Percentiles rank a stretch among this genome's conserved stretches.
Evolutionary conservation across 805 yeast species (phyloP).

Genomic region (Candida namnaoensis): DNA sequence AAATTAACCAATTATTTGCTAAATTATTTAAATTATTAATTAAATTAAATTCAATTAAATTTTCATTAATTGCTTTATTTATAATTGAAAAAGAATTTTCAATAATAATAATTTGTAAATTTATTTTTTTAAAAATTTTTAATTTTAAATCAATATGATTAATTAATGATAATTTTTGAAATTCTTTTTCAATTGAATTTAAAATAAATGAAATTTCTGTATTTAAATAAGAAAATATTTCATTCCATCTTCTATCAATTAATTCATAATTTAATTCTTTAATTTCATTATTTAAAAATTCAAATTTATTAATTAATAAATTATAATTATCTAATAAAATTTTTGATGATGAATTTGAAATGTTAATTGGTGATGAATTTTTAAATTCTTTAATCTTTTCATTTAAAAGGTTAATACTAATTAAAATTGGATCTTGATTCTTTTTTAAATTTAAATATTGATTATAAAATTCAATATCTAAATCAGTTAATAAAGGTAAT

Average conservation of each 20-base stretch:
- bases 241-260: slow-evolving; percentile 49
- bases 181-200: slow-evolving; percentile 17
- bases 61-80: slow-evolving; percentile 31
- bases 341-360: slow-evolving; percentile 19
- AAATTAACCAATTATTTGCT: slow-evolving; percentile 24
- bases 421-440: slow-evolving; percentile 40
- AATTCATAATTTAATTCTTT: slow-evolving; percentile 32
- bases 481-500: slow-evolving; percentile 28
- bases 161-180: slow-evolving; percentile 14
- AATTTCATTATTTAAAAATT: slow-evolving; percentile 31
- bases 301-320: slow-evolving; percentile 29
- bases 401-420: slow-evolving; percentile 44
- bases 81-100: slow-evolving; percentile 29
- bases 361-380: slow-evolving; percentile 4
- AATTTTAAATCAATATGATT: slow-evolving; percentile 8
- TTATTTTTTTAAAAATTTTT: slow-evolving; percentile 23
- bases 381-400: slow-evolving; percentile 35
- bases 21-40: slow-evolving; percentile 25
- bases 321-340: slow-evolving; percentile 30
- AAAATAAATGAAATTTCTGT: slow-evolving; percentile 26
- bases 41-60: slow-evolving; percentile 26
- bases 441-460: slow-evolving; percentile 33
- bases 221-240: slow-evolving; percentile 38
- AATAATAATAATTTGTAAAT: slow-evolving; percentile 28
- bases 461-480: slow-evolving; percentile 31